phyloP scores from a whole-genome alignment of 78 protist genomes.

The Speleostelium caveatum region DNA sequence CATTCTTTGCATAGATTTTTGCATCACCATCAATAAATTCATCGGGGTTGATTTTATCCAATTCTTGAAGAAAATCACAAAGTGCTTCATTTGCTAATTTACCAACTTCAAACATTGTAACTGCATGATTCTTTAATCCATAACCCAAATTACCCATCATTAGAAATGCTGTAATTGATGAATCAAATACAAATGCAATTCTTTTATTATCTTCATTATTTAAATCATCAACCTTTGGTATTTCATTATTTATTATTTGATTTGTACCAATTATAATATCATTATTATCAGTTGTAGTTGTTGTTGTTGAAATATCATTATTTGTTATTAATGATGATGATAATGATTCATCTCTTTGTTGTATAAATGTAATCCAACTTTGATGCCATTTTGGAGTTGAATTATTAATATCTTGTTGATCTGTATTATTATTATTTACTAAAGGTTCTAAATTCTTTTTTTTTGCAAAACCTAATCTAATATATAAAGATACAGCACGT shows the following conservation, averaged over 20 bases:
- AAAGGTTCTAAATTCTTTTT: constrained; percentile 84
- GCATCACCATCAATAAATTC: constrained; percentile 90
- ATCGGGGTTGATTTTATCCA: constrained; percentile 59
- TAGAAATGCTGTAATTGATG: constrained; percentile 92
- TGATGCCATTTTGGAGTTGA: constrained; percentile 40
- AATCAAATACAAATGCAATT: constrained; percentile 91
- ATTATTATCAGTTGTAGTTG: not conserved
- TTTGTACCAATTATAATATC: not conserved
- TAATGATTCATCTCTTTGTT: not conserved
- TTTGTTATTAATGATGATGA: not conserved
- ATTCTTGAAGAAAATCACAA: constrained; percentile 83
- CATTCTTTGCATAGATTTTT: constrained; percentile 86
- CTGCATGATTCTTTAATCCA: constrained; percentile 95
- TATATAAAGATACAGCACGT: constrained; percentile 89
- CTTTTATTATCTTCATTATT: constrained; percentile 11
- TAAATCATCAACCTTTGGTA: not conserved
- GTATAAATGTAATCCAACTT: constrained; percentile 51
- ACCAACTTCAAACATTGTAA: constrained; percentile 97
- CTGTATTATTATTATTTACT: not conserved
- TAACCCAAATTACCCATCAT: constrained; percentile 96
- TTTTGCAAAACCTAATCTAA: constrained; percentile 93
- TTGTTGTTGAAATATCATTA: not conserved
- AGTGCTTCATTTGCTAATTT: constrained; percentile 92
- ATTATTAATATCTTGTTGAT: not conserved
- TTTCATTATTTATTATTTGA: not conserved